Evolutionary conservation across 1,284 basidiomycete species (phyloP).

Genomic region (Apiotrichum sp.): DNA sequence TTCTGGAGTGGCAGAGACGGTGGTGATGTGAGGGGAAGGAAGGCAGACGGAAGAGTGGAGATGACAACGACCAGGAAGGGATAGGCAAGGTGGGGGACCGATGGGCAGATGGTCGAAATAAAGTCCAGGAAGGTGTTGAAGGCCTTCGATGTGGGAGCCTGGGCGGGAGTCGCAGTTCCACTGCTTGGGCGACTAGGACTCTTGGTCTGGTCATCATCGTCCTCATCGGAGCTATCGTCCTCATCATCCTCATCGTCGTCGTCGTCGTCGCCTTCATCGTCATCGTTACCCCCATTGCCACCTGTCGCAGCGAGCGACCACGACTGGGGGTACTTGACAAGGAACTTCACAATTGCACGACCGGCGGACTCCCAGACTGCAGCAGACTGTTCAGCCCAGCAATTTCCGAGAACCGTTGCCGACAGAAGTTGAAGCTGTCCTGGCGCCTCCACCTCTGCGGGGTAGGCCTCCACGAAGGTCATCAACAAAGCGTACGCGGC

Average conservation of each 20-base stretch:
- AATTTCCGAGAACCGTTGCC: slow-evolving; percentile 59
- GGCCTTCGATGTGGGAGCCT: slow-evolving; percentile 36
- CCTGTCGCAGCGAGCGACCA: slow-evolving; percentile 53
- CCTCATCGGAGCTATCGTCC: too few species aligned
- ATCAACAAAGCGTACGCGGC: slow-evolving; percentile 36
- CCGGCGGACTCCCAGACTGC: slow-evolving; percentile 64
- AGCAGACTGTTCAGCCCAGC: slow-evolving; percentile 68
- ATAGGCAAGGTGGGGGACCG: slow-evolving; percentile 40
- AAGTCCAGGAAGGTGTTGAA: slow-evolving; percentile 53
- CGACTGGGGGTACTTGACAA: slow-evolving; percentile 59
- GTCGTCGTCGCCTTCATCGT: slow-evolving; percentile 29
- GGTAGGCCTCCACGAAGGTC: slow-evolving; percentile 26
- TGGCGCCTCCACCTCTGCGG: slow-evolving; percentile 21
- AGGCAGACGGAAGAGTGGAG: slow-evolving; percentile 31
- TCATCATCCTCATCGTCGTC: slow-evolving; percentile 33
- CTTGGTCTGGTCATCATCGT: slow-evolving; percentile 35
- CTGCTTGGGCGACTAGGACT: slow-evolving; percentile 3
- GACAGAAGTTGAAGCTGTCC: slow-evolving; percentile 50
- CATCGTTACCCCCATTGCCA: slow-evolving; percentile 46
- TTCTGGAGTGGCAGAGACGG: slow-evolving; percentile 26
- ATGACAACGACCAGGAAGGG: slow-evolving; percentile 38
- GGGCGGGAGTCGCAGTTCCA: slow-evolving; percentile 1
- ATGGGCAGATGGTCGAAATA: slow-evolving; percentile 39
- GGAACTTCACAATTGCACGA: slow-evolving; percentile 62
- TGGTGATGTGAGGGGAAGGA: slow-evolving; percentile 27